These are phyloP conservation scores for Stephania japonica DNA, from an alignment of 164 flowering plant genomes.

Conservation along the genomic window DNA sequence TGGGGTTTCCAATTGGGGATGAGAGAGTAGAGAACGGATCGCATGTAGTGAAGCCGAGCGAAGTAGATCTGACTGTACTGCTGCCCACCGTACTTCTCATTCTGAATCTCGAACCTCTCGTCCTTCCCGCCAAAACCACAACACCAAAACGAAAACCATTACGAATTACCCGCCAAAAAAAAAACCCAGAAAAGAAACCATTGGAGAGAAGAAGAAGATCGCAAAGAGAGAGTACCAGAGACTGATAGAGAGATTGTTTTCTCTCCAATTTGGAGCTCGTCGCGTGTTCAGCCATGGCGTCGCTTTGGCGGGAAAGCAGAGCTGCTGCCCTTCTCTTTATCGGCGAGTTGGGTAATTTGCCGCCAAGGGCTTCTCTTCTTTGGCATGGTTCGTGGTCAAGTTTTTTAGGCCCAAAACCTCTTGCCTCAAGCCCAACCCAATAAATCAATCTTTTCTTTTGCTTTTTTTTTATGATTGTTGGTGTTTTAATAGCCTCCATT, in stretches of 20 bases:
- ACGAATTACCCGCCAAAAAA: neutral
- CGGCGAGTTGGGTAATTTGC: too few relatives aligned
- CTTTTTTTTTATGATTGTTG: too few relatives aligned
- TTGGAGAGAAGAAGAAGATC: neutral
- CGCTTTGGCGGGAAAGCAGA: conserved; percentile 29
- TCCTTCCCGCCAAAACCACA: conserved; percentile 34
- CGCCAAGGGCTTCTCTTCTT: too few relatives aligned
- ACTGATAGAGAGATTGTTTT: conserved; percentile 48
- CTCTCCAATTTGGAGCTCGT: conserved; percentile 27
- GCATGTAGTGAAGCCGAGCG: conserved; percentile 67
- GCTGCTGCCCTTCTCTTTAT: too few relatives aligned
- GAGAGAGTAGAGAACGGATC: conserved; percentile 60
- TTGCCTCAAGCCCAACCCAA: too few relatives aligned
- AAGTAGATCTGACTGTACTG: conserved; percentile 97
- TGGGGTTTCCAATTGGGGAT: conserved; percentile 75
- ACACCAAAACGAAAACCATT: neutral
- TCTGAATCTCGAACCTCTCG: conserved; percentile 59
- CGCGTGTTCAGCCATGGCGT: conserved; percentile 49
- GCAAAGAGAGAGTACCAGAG: conserved; percentile 34
- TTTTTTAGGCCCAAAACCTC: too few relatives aligned
- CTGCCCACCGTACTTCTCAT: conserved; percentile 81
- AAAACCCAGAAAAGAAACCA: neutral
- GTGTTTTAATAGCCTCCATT: too few relatives aligned
- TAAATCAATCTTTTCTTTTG: too few relatives aligned
- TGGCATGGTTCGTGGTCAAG: too few relatives aligned